Evolutionary conservation across 352 stramenopile species (phyloP).

Genomic region (Phytophthora hybrid): DNA sequence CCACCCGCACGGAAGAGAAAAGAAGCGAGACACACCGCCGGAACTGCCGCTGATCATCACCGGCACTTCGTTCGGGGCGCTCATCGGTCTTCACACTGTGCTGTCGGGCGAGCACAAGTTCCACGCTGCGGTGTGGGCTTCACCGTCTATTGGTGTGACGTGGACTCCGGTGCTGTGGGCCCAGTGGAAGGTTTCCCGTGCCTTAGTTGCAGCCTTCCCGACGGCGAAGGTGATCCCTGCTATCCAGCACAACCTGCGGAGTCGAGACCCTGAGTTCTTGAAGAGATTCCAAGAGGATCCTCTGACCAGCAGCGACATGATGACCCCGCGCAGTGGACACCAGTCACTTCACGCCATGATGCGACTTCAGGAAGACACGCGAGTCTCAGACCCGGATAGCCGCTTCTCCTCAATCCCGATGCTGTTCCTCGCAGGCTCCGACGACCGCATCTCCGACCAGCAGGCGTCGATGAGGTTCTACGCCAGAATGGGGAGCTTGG

Average conservation of each 20-base stretch:
- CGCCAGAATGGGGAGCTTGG: slow-evolving; percentile 45
- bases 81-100: slow-evolving; percentile 51
- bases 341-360: slow-evolving; percentile 55
- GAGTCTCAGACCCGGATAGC: slow-evolving; percentile 22
- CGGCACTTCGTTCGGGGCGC: slow-evolving; percentile 48
- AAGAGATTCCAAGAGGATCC: slow-evolving; percentile 49
- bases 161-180: slow-evolving; percentile 50
- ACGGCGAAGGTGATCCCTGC: slow-evolving; percentile 50
- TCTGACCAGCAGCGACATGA: slow-evolving; percentile 45
- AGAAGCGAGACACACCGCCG: slow-evolving; percentile 22
- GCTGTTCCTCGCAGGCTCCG: slow-evolving; percentile 56
- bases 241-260: slow-evolving; percentile 42
- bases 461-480: slow-evolving; percentile 50
- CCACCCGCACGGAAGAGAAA: slow-evolving; percentile 39
- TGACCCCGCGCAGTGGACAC: slow-evolving; percentile 50
- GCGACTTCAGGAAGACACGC: slow-evolving; percentile 38
- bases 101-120: slow-evolving; percentile 53
- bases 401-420: slow-evolving; percentile 36
- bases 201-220: slow-evolving; percentile 44
- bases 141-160: slow-evolving; percentile 45
- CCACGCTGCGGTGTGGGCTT: slow-evolving; percentile 44
- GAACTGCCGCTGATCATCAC: slow-evolving; percentile 50
- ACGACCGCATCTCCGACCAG: slow-evolving; percentile 59
- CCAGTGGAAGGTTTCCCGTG: slow-evolving; percentile 43
- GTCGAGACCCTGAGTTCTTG: slow-evolving; percentile 47